Evolutionary conservation across 345 rosid genomes (phyloP), one percentile per base, ranked within the genome.

Genomic region (Clausena lansium): DNA sequence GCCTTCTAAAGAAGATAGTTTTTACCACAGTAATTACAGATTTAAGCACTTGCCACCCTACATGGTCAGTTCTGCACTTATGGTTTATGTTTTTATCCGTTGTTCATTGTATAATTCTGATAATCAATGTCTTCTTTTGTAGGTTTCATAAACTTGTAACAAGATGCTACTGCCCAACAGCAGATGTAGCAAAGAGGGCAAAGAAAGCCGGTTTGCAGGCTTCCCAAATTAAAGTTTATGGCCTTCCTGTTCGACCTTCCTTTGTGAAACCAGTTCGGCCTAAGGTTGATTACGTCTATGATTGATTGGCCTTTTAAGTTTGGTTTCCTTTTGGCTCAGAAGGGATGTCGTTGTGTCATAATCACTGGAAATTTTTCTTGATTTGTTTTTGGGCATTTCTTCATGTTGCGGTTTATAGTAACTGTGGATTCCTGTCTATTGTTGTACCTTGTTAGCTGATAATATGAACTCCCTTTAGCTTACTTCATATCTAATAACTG

Each of bases 141-240:
- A 97, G 99, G 98, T 97, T 97, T 84, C 99, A 97, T 86, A 97
- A 97, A 88, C 99, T 97, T 84, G 99, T 97, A 80, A 94, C 99
- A 60, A 89, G 98, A 86, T 97, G 99, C 78, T 97, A 97, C 79
- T 97, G 98, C 84, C 99, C 99, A 67, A 83, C 99, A 79, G 73
- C 87, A 66, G 98, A 97, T 81, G 98, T 97, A 57, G 90, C 97
- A 24, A 92, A 93, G 79, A 84, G 98, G 78, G 99, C 98, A 22
- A 63, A 84, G 86, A 93, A 91, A 81, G 98, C 97, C n/a, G 98
- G 98, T 74, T 89, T 97, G 36, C 77, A 88, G 52, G 82, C 94
- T 67, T 84, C 95, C 74, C 97, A 97, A 84, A 90, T 93, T 75
- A 97, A 94, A 88, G 94, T 97, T 71, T 97, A 85, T 68, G 99